Evolutionary conservation across 208 protist species (phyloP).

Genomic region (Vickermania ingenoplastis): DNA sequence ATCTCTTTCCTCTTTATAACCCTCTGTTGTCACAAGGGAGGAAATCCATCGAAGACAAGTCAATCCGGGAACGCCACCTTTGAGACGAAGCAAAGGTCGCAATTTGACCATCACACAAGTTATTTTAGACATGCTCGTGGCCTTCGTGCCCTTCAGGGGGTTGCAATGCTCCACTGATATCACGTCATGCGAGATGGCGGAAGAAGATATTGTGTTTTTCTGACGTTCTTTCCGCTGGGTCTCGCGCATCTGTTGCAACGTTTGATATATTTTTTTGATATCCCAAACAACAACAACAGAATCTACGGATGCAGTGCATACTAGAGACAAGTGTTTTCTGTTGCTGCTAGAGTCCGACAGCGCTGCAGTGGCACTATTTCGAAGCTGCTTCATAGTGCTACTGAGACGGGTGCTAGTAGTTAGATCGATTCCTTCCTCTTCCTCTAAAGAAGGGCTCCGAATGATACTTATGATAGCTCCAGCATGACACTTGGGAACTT

Average conservation of each 20-base stretch:
- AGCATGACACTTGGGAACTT: conserved; percentile 76
- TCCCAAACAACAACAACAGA: conserved; percentile 82
- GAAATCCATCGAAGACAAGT: conserved; percentile 67
- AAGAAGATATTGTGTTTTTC: background rate
- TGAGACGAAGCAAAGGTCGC: conserved; percentile 68
- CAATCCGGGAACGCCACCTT: conserved; percentile 65
- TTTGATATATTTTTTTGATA: conserved; percentile 62
- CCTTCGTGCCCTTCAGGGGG: conserved; percentile 4
- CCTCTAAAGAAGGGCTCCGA: conserved; percentile 60
- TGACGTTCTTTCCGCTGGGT: conserved; percentile 17
- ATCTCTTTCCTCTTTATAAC: conserved; percentile 24
- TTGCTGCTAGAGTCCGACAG: background rate
- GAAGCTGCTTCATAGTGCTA: conserved; percentile 32
- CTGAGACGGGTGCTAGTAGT: conserved; percentile 45
- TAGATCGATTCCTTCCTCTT: conserved; percentile 26
- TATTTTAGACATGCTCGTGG: conserved; percentile 11
- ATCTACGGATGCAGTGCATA: conserved; percentile 78
- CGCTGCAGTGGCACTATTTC: conserved; percentile 6
- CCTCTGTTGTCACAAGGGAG: conserved; percentile 52
- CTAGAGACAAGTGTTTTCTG: conserved; percentile 66
- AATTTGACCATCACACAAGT: conserved; percentile 67
- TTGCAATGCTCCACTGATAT: conserved; percentile 51
- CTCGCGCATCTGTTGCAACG: conserved; percentile 21
- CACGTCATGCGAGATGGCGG: conserved; percentile 32
- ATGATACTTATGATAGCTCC: conserved; percentile 56